Base-by-base conservation (phyloP, 768 basidiomycete genomes). In the Tulasnella calospora region DNA sequence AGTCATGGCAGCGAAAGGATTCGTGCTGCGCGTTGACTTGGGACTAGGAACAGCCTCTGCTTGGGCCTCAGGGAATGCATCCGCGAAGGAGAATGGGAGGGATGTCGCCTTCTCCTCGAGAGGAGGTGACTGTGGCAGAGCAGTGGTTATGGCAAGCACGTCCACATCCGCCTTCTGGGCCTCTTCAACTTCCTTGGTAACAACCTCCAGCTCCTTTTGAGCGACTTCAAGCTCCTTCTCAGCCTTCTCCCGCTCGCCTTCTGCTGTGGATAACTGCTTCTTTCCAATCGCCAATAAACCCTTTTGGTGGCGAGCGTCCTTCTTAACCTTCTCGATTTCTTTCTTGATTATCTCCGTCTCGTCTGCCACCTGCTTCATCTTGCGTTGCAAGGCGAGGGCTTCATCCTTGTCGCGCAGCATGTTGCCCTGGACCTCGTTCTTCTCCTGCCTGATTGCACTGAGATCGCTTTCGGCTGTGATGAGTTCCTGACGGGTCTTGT, bases 261-360 rank as follows among this genome's bases (percentile, higher is more conserved):
- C 97, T 80, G 94, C 92, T 6, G 92, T 90, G 35, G 89, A 89
- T 36, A 99, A 86, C 85, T 99, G 98, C 84, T 99, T 99, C 86
- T 92, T 92, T 7, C 94, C 94, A 83, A 99, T 97, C 6, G 96
- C 96, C 33, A 97, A 88, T 80, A 97, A 87, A 13, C 98, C 98
- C 83, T 95, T 98, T 86, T 98, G 96, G 83, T 98, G 95, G 83
- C 97, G 92, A 1, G 94, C 95, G 74, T 98, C 96, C 85, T 94
- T 99, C 86, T 91, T 96, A 55, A 89, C 84, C 85, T 93, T 96
- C 84, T 99, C 98, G 30, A 95, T 86, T 79, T 94, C 91, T 15
- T 85, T 86, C 83, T 93, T 96, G 74, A 92, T 83, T 15, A 85
- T 82, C 70, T 92, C 89, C 46, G 91, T 91, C 84, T 95, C 90